A percentile compares a stretch with the other conserved stretches of the same genome.
phyloP scores from a whole-genome alignment of 257 asterid genomes.

The Hygrophila difformis region DNA sequence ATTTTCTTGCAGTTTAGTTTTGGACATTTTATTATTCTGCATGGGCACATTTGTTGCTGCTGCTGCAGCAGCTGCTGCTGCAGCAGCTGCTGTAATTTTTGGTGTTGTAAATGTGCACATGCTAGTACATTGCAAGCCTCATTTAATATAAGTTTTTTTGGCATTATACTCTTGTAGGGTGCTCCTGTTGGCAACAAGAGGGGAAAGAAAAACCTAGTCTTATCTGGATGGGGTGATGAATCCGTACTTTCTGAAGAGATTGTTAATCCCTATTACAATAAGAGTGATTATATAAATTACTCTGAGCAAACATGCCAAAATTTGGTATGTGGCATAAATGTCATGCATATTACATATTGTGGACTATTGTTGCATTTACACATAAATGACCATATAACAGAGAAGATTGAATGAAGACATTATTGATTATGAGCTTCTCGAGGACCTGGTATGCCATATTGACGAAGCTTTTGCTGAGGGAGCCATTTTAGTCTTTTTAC shows the following conservation, averaged over 20 bases:
- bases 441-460: constrained; percentile 82
- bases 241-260: constrained; percentile 71
- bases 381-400: constrained; percentile 32
- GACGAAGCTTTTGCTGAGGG: constrained; percentile 79
- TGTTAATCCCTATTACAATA: constrained; percentile 55
- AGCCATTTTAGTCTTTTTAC: constrained; percentile 80
- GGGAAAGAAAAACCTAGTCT: constrained; percentile 81
- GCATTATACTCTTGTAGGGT: constrained; percentile 34
- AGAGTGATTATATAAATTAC: constrained; percentile 50
- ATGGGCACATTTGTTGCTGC: too few relatives aligned
- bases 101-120: too few relatives aligned
- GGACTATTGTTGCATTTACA: constrained; percentile 11
- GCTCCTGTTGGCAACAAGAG: constrained; percentile 80
- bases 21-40: too few relatives aligned
- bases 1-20: too few relatives aligned
- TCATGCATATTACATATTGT: constrained; percentile 3
- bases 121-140: too few relatives aligned
- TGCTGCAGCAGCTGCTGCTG: too few relatives aligned
- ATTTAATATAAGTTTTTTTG: constrained; percentile 11
- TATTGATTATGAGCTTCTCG: constrained; percentile 91
- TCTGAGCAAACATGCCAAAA: constrained; percentile 71
- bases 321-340: constrained; percentile 44
- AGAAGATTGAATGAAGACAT: constrained; percentile 80
- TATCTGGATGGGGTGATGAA: constrained; percentile 97
- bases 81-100: too few relatives aligned